phyloP scores from a whole-genome alignment of 441 rosid species.

The Pelargonium australe region DNA sequence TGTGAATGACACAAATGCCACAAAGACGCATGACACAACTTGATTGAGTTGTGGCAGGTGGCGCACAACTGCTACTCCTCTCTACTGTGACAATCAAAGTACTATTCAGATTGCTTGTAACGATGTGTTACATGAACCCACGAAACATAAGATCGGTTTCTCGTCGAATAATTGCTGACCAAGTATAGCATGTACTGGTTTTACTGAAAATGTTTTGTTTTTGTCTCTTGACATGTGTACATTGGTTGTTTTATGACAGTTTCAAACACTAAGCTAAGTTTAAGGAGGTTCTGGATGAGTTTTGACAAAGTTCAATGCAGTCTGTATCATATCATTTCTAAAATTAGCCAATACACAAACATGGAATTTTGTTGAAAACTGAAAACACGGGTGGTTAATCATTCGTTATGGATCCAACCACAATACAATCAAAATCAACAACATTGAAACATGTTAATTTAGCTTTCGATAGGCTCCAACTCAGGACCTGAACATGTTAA shows the following conservation, averaged over 20 bases:
- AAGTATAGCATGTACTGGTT: neutral
- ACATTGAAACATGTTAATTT: neutral
- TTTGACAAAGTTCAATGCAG: neutral
- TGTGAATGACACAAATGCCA: too few relatives aligned
- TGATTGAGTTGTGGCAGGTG: too few relatives aligned
- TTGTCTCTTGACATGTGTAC: neutral
- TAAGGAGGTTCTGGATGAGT: neutral
- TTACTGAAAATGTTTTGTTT: neutral
- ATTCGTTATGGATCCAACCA: neutral
- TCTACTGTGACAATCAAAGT: too few relatives aligned
- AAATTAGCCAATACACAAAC: neutral
- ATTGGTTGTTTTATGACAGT: neutral
- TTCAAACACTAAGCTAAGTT: neutral
- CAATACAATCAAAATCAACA: neutral
- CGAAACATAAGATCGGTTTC: too few relatives aligned
- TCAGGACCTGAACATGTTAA: neutral
- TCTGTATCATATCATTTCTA: neutral
- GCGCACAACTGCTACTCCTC: too few relatives aligned
- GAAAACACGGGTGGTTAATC: neutral
- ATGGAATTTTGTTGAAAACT: neutral
- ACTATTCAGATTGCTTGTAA: too few relatives aligned
- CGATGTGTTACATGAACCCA: too few relatives aligned
- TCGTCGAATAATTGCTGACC: neutral
- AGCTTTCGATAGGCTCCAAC: neutral
- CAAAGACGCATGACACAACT: too few relatives aligned